phyloP scores from a whole-genome alignment of 345 rosid species.

The Citrus mangshanensis region DNA sequence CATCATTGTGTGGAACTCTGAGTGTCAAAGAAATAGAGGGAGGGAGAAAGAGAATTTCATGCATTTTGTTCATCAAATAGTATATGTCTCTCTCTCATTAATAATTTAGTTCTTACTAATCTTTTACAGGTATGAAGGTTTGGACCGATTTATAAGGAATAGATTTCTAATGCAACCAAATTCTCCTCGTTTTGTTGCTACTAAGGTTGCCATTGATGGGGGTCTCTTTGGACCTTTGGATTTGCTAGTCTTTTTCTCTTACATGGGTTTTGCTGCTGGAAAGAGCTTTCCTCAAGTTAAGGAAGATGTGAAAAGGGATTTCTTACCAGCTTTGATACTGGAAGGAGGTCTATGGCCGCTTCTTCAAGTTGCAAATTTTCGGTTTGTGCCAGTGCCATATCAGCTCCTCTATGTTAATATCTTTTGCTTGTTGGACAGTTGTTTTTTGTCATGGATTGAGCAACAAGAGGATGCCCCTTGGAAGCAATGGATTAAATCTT shows the following conservation, averaged over 20 bases:
- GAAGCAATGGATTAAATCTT: slow-evolving; percentile 76
- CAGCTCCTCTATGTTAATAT: slow-evolving; percentile 84
- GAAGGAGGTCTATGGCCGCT: slow-evolving; percentile 90
- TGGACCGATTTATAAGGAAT: slow-evolving; percentile 65
- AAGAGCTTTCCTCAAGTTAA: slow-evolving; percentile 62
- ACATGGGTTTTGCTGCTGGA: slow-evolving; percentile 81
- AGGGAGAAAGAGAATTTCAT: not conserved
- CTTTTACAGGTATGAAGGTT: slow-evolving; percentile 66
- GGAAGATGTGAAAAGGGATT: slow-evolving; percentile 86
- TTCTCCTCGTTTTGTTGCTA: slow-evolving; percentile 62
- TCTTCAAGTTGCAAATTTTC: slow-evolving; percentile 81
- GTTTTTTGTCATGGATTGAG: slow-evolving; percentile 82
- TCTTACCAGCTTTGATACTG: slow-evolving; percentile 76
- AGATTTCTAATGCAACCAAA: slow-evolving; percentile 62
- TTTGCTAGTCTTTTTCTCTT: slow-evolving; percentile 75
- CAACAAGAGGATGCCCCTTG: slow-evolving; percentile 93
- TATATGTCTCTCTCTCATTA: not conserved
- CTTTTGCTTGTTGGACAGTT: slow-evolving; percentile 87
- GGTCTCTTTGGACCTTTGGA: slow-evolving; percentile 88
- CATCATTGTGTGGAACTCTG: not conserved
- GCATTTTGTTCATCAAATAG: not conserved
- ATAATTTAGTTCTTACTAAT: not conserved
- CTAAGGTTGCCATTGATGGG: slow-evolving; percentile 89
- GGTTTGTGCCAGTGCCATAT: slow-evolving; percentile 76
- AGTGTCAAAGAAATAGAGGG: not conserved